Percentiles rank a stretch among this genome's conserved stretches.
Evolutionary conservation across 73 alveolate genomes (phyloP).

Genomic region (Paramecium pentaurelia): DNA sequence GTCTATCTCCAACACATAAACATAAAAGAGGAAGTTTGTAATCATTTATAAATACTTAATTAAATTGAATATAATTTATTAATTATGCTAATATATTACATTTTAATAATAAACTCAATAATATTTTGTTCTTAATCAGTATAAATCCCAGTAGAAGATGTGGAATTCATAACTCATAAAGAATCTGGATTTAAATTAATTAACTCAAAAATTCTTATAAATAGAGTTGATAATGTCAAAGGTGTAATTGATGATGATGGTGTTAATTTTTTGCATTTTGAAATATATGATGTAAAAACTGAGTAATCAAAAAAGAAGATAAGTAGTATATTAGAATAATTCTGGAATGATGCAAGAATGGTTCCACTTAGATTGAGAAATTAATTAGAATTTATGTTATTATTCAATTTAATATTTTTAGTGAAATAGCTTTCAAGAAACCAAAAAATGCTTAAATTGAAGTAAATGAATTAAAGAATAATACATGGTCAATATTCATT

Average conservation of each 20-base stretch:
- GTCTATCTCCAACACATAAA: background rate
- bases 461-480: background rate
- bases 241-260: conserved; percentile 1
- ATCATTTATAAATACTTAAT: background rate
- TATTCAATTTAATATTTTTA: background rate
- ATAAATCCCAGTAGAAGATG: background rate
- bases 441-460: background rate
- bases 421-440: background rate
- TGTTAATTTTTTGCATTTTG: background rate
- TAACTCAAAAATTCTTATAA: background rate
- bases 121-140: background rate
- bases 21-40: background rate
- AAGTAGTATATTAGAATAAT: background rate
- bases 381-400: background rate
- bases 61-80: background rate
- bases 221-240: background rate
- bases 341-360: background rate
- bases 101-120: background rate
- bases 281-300: background rate
- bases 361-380: background rate
- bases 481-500: background rate
- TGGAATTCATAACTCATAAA: background rate
- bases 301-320: background rate
- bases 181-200: background rate
- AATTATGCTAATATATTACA: background rate